These are phyloP conservation scores for Beauveria bassiana DNA, from an alignment of 2,329 filamentous ascomycete species.

Conservation along the genomic window DNA sequence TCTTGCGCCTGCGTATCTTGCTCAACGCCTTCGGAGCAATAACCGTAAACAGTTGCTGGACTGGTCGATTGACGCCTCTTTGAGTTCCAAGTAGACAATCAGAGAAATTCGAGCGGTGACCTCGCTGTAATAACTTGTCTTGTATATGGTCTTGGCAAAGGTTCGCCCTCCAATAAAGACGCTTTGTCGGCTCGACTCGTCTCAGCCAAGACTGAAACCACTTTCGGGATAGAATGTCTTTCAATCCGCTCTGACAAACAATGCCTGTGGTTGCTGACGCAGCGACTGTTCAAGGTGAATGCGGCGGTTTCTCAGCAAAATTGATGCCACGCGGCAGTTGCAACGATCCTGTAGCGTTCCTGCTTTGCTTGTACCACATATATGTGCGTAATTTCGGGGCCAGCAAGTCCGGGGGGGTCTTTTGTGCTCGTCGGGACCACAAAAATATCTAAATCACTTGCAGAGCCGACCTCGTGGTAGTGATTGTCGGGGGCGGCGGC, in stretches of 20 bases:
- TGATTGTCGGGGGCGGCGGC: not conserved
- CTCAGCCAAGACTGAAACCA: too few relatives aligned
- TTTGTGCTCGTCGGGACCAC: not conserved
- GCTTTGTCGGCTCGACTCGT: too few relatives aligned
- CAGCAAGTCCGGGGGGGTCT: not conserved
- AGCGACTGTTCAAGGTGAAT: too few relatives aligned
- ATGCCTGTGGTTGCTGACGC: too few relatives aligned
- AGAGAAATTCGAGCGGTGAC: too few relatives aligned
- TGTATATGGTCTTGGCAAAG: too few relatives aligned
- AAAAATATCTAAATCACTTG: not conserved
- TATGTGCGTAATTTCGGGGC: not conserved
- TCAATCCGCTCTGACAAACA: too few relatives aligned
- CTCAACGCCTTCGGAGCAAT: not conserved
- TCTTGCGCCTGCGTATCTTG: not conserved
- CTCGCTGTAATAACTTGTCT: too few relatives aligned
- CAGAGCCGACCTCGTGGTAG: not conserved
- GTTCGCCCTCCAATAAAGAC: too few relatives aligned
- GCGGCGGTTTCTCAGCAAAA: too few relatives aligned
- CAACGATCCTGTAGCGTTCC: not conserved
- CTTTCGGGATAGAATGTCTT: too few relatives aligned
- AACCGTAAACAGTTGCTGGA: conserved; percentile 1
- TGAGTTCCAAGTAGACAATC: not conserved
- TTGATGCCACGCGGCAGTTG: not conserved
- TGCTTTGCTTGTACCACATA: too few relatives aligned
- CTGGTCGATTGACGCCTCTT: not conserved